Evolutionary conservation across 2,329 filamentous ascomycete genomes (phyloP).

Genomic region (Grosmannia penicillata): DNA sequence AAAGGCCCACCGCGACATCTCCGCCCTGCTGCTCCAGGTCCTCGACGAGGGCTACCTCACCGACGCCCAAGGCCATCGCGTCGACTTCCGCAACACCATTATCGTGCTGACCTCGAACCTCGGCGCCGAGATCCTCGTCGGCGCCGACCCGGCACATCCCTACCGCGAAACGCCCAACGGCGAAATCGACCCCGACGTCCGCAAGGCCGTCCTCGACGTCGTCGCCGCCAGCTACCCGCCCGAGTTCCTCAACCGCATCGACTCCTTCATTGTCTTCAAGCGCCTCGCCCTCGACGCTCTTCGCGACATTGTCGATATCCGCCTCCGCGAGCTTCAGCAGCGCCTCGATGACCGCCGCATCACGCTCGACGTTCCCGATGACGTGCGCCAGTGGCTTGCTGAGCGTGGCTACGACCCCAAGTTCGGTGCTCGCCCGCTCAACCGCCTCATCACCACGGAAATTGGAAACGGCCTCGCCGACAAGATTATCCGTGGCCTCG

Average conservation of each 20-base stretch:
- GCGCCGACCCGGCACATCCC: constrained; percentile 49
- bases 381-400: constrained; percentile 75
- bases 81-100: constrained; percentile 92
- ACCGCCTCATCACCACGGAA: constrained; percentile 78
- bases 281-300: constrained; percentile 64
- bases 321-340: constrained; percentile 67
- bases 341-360: constrained; percentile 80
- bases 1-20: constrained; percentile 92
- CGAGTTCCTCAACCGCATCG: constrained; percentile 91
- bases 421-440: constrained; percentile 81
- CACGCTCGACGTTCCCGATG: constrained; percentile 50
- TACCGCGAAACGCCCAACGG: constrained; percentile 48
- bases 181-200: constrained; percentile 58
- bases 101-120: constrained; percentile 95
- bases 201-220: constrained; percentile 75
- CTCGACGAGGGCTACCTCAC: constrained; percentile 94
- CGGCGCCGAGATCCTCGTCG: constrained; percentile 80
- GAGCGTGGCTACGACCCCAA: constrained; percentile 81
- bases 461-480: constrained; percentile 82
- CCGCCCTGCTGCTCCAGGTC: constrained; percentile 79
- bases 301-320: constrained; percentile 86
- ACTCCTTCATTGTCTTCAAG: constrained; percentile 95
- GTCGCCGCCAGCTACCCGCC: constrained; percentile 65
- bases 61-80: constrained; percentile 87
- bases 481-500: constrained; percentile 74